These are phyloP conservation scores for Rutstroemia sp. DNA, from an alignment of 2,329 filamentous ascomycete species.

Conservation along the genomic window DNA sequence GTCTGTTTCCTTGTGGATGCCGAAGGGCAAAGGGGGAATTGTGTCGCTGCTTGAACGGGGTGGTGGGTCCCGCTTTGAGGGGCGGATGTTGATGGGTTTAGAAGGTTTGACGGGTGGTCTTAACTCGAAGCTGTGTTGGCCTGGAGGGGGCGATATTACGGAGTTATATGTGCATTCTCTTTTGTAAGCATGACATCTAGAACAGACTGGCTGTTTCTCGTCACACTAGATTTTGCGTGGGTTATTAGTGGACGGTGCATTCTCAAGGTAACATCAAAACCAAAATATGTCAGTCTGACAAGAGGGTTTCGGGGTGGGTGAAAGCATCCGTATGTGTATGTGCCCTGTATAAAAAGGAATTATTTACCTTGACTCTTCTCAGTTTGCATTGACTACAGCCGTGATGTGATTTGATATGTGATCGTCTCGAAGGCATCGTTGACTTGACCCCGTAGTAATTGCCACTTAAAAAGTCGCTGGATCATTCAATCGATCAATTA, in stretches of 20 bases:
- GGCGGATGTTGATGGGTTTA: background rate
- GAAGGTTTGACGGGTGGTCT: background rate
- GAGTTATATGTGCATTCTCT: conserved; percentile 6
- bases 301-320: background rate
- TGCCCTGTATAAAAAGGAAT: background rate
- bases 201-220: conserved; percentile 1
- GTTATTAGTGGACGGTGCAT: background rate
- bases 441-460: no score
- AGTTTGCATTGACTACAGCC: conserved; percentile 7
- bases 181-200: conserved; percentile 5
- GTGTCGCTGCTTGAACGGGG: background rate
- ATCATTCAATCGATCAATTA: no score
- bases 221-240: background rate
- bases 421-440: conserved; percentile 4
- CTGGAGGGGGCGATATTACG: background rate
- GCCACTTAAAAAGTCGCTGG: no score
- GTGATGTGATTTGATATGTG: conserved; percentile 8
- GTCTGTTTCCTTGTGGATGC: background rate
- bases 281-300: background rate
- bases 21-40: background rate
- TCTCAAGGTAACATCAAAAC: background rate
- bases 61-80: background rate
- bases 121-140: conserved; percentile 4
- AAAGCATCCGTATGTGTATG: background rate
- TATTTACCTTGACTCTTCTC: conserved; percentile 2